Evolutionary conservation across 1,284 basidiomycete species (phyloP), one percentile per base, ranked within the genome.

Genomic region (Austroboletus novae-zelandiae): DNA sequence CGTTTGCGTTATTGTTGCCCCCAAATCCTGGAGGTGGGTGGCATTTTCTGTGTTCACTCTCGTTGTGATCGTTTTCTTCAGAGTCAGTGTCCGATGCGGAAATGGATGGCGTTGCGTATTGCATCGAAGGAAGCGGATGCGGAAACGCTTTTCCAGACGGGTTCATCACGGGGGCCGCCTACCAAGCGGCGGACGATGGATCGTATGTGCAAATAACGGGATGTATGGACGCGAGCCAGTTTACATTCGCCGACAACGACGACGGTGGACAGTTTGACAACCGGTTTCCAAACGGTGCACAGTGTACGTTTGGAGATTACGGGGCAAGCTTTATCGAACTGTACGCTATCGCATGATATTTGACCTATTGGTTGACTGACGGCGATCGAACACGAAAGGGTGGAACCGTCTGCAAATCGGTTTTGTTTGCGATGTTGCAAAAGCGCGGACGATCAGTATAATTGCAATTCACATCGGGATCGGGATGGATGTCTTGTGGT

Each of bases 381-480:
- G 5, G 0, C 25, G 18, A 27, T 27, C 6, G 7, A 27, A 27
- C 25, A 27, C 25, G 7, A 27, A 27, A 78, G 78, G 44, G 65
- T 79, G 43, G 76, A 79, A 55, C 78, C 77, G 1, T 66, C 67
- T 5, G 61, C 70, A 31, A 67, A 66, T 44, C 69, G 77, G 18
- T 80, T 80, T 59, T 80, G 77, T 61, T 51, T 79, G 44, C 70
- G 77, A 35, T 80, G 78, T 59, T 80, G 77, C 58, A 58, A 64
- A 23, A 53, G 51, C 9, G 56, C 55, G 14, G 62, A 74, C 50
- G 77, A 79, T 51, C 77, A 80, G 55, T 48, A 58, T 46, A 76
- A 77, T 50, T 79, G 77, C 55, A 79, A 79, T 59, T 79, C 77
- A 6, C 77, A 80, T 57, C 69, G 71, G 47, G 77, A 79, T 59